Base-by-base conservation (phyloP, 345 rosid species). In the Aurinia saxatilis region DNA sequence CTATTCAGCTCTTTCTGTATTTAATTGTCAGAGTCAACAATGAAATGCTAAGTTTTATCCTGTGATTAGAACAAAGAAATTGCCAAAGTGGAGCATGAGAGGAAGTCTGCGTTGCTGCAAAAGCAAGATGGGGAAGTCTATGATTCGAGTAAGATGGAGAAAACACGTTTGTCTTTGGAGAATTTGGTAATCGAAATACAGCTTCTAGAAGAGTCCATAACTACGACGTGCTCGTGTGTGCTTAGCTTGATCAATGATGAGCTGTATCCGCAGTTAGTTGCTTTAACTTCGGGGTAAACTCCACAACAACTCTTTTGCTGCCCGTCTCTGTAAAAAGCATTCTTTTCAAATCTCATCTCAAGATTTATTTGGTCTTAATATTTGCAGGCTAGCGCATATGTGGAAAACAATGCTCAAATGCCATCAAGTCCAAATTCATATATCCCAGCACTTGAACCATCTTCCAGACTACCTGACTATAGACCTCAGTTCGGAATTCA, bases 361-460 rank as follows among this genome's bases (percentile, higher is more conserved):
- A 64, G 41, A 59, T 53, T 52, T 18, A 36, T 36, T 41, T 51
- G 57, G 33, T 44, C 27, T 52, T 45, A 18, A 10, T 30, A 36
- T 8, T 5, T 39, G 16, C 71, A 91, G 98, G 71, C 78, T 84
- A 67, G 75, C 67, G 65, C 84, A 71, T 53, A 77, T 80, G 84
- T 92, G 96, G 98, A 82, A 71, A 55, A 76, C 69, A 48, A 92
- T 92, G 95, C 80, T 71, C 18, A 86, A 82, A 58, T 86, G 91
- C 40, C 96, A 89, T 68, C 85, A 81, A 77, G 70, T 73, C 67
- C 98, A 92, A 71, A 79, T 74, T 50, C 81, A 82, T 44, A 83
- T 92, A 36, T 81, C 95, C 5, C 81, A 73, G 80, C 84, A 82
- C 31, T 57, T 92, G 72, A 83, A 80, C 77, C 79, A 80, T 72